phyloP scores from a whole-genome alignment of 2,329 filamentous ascomycete genomes.

The Sporothrix globosa region DNA sequence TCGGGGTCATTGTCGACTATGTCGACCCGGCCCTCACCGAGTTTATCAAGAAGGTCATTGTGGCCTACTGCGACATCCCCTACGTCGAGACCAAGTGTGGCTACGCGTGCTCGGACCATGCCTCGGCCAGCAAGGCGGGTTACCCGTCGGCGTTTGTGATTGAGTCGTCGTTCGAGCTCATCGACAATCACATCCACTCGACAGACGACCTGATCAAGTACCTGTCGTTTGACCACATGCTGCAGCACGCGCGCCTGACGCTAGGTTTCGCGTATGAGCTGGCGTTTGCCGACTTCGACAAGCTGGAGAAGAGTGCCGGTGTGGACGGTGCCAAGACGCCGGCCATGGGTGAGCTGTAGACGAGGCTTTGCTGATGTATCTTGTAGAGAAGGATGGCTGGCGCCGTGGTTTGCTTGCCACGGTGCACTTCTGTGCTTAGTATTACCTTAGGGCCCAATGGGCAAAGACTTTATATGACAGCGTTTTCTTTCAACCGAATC shows the following conservation, averaged over 20 bases:
- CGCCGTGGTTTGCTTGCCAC: too few species aligned
- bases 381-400: neutral
- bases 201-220: conserved; percentile 72
- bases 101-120: conserved; percentile 68
- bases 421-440: neutral
- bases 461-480: neutral
- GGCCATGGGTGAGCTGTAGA: conserved; percentile 38
- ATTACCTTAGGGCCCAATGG: neutral
- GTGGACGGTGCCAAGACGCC: conserved; percentile 5
- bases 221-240: conserved; percentile 67
- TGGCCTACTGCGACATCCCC: conserved; percentile 80
- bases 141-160: conserved; percentile 69
- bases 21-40: conserved; percentile 80
- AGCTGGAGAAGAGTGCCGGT: conserved; percentile 39
- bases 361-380: too few species aligned
- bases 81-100: conserved; percentile 56
- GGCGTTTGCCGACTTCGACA: conserved; percentile 45
- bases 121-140: conserved; percentile 66
- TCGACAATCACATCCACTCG: conserved; percentile 72
- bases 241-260: conserved; percentile 62
- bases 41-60: conserved; percentile 89
- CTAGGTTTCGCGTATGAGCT: conserved; percentile 54
- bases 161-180: conserved; percentile 62
- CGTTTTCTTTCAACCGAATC: too few species aligned
- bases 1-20: conserved; percentile 91